Evolutionary conservation across 148 eudicot species (phyloP), one percentile per base, ranked within the genome.

Genomic region (Pouteria glomerata): DNA sequence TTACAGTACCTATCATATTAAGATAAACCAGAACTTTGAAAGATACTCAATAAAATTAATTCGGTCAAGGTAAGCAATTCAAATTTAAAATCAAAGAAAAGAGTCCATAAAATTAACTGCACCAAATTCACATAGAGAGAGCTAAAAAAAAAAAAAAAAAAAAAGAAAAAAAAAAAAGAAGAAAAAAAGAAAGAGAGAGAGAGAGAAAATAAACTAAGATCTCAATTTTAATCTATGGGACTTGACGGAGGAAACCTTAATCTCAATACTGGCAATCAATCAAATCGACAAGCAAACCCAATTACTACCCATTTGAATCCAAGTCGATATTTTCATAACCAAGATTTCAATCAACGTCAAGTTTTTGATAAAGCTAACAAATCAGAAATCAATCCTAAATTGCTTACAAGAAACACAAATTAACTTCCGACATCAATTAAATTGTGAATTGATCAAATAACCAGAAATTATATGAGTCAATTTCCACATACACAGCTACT

Each of bases 1-100:
- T 88, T 88, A 64, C 90, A 89, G 55, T 82, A 89, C 78, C 93
- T 89, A 87, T 76, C 66, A 75, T 2, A 71, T 57, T 16, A 27
- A 41, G 42, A 34, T 33, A 15, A 63, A 37, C 34, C 23, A 67
- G 23, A 31, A 39, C 27, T 37, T 6, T 73, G n/a, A n/a, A n/a
- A n/a, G n/a, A n/a, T n/a, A n/a, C n/a, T n/a, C n/a, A n/a, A n/a
- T n/a, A n/a, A n/a, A n/a, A n/a, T 7, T 26, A 7, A 57, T 42
- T 18, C 3, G 6, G 0, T 0, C 4, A 39, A 10, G 29, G 29
- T 58, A 19, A 4, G 0, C 34, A 29, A 15, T 13, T 58, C 19
- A 58, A 18, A 58, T 58, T 27, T 12, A 58, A 27, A 27, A 58
- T 16, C n/a, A 39, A 39, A 39, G 44, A 39, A 39, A 39, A 4